phyloP scores from a whole-genome alignment of 2,329 filamentous ascomycete species.

The Monosporascus sp. region DNA sequence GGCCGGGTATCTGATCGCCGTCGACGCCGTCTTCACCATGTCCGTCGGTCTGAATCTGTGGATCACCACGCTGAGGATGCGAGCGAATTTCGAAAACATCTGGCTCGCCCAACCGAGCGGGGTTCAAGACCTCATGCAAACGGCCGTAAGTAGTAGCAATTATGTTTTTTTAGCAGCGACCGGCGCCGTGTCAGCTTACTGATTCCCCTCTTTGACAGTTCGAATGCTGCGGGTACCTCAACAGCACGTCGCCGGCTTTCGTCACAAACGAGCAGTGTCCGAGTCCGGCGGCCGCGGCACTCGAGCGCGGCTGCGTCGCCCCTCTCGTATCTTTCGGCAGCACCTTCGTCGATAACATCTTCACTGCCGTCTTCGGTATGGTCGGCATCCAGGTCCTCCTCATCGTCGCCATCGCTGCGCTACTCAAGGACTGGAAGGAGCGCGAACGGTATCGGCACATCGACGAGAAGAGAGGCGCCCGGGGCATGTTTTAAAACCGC shows the following conservation, averaged over 20 bases:
- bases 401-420: slow-evolving; percentile 65
- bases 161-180: not conserved
- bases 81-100: slow-evolving; percentile 53
- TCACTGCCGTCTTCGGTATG: slow-evolving; percentile 74
- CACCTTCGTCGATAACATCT: slow-evolving; percentile 66
- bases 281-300: slow-evolving; percentile 63
- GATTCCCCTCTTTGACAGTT: slow-evolving; percentile 48
- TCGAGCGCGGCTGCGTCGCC: slow-evolving; percentile 63
- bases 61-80: slow-evolving; percentile 67
- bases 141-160: slow-evolving; percentile 44
- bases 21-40: slow-evolving; percentile 59
- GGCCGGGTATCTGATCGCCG: slow-evolving; percentile 58
- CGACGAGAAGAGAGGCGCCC: slow-evolving; percentile 66
- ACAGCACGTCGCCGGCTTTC: slow-evolving; percentile 67
- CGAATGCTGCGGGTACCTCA: slow-evolving; percentile 73
- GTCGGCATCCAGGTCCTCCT: slow-evolving; percentile 66
- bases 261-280: slow-evolving; percentile 63
- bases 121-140: slow-evolving; percentile 65
- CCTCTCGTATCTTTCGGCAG: slow-evolving; percentile 66
- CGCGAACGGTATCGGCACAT: slow-evolving; percentile 73
- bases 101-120: slow-evolving; percentile 53
- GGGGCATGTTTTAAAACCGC: slow-evolving; percentile 39
- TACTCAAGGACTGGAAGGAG: slow-evolving; percentile 77
- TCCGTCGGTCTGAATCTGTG: slow-evolving; percentile 62
- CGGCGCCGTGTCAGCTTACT: slow-evolving; percentile 14